Conservation (phyloP, 345 rosid genomes). For the Nephelium lappaceum region DNA sequence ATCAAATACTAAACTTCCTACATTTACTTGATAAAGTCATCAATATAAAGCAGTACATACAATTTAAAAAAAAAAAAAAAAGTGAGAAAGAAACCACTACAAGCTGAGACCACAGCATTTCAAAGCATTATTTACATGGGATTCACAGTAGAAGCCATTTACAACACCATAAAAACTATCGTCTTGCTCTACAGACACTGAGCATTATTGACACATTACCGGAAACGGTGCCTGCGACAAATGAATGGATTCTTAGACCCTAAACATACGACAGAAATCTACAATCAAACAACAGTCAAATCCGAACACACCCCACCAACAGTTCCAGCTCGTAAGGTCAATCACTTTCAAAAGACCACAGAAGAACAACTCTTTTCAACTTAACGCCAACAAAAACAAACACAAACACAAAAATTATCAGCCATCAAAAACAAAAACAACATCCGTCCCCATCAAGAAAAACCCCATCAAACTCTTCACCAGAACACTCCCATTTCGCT, state of each 20-base stretch:
- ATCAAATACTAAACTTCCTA: neutral
- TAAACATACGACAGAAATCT: neutral
- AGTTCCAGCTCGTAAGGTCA: neutral
- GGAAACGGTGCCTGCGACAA: neutral
- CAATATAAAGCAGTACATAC: neutral
- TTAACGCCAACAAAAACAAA: neutral
- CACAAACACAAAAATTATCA: neutral
- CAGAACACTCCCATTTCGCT: neutral
- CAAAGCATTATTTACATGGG: neutral
- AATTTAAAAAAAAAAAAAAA: neutral
- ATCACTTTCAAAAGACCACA: neutral
- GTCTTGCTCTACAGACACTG: slow-evolving; percentile 1
- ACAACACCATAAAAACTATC: neutral
- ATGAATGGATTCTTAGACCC: slow-evolving; percentile 4
- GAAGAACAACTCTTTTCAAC: neutral
- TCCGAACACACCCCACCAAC: neutral
- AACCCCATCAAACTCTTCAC: neutral
- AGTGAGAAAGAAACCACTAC: neutral
- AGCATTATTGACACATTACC: neutral
- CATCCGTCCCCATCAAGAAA: neutral
- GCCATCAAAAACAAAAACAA: neutral
- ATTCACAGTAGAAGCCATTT: neutral
- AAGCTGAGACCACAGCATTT: neutral
- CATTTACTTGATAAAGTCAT: neutral
- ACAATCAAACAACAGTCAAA: neutral